A percentile compares a stretch with the other conserved stretches of the same genome.
These are phyloP conservation scores for Tremella mesenterica DNA, from an alignment of 768 basidiomycete species.

Conservation along the genomic window DNA sequence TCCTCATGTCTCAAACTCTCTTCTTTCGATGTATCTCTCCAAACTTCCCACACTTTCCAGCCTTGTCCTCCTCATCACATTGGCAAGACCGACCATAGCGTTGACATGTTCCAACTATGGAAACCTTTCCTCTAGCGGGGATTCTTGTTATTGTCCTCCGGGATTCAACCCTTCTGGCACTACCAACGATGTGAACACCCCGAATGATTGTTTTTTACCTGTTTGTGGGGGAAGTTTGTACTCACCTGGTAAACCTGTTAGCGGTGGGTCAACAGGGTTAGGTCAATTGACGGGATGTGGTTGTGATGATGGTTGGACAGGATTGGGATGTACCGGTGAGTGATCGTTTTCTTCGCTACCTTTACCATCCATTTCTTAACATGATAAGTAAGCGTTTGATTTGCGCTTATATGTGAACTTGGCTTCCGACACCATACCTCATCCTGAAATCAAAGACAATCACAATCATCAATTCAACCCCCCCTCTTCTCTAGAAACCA, in stretches of 20 bases:
- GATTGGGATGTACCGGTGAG: constrained; percentile 46
- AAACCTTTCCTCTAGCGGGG: constrained; percentile 48
- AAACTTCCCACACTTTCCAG: not conserved
- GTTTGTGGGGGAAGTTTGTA: constrained; percentile 73
- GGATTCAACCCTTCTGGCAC: constrained; percentile 52
- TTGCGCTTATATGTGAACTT: no score
- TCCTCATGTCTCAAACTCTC: no score
- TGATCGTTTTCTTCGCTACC: no score
- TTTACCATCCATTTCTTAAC: no score
- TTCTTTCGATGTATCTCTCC: not conserved
- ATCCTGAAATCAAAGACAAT: not conserved
- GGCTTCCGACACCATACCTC: not conserved
- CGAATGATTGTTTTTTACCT: constrained; percentile 42
- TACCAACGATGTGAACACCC: no score
- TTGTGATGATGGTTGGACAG: constrained; percentile 68
- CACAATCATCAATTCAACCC: no score
- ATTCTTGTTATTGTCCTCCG: constrained; percentile 64
- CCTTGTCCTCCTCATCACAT: not conserved
- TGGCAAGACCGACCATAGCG: not conserved
- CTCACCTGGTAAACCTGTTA: constrained; percentile 52
- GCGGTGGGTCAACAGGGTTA: constrained; percentile 48
- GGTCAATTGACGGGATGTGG: constrained; percentile 67
- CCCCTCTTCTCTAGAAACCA: no score
- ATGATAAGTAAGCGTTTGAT: no score
- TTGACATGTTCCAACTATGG: constrained; percentile 64